Percentiles rank a stretch among this genome's conserved stretches.
Evolutionary conservation across 2,329 filamentous ascomycete genomes (phyloP).

Genomic region (Chaetomium globosum): DNA sequence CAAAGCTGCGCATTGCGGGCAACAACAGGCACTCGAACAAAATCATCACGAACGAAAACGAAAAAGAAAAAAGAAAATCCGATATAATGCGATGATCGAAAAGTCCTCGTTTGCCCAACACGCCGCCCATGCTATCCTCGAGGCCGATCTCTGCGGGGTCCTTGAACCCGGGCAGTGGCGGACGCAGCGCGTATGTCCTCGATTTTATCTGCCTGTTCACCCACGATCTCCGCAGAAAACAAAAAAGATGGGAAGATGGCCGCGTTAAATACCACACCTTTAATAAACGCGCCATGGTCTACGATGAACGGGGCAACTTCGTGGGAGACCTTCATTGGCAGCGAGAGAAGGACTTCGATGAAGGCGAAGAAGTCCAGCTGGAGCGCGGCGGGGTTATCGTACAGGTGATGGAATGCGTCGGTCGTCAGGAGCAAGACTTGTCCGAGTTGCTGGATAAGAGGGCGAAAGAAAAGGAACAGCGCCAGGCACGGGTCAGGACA

Average conservation of each 20-base stretch:
- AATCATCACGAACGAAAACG: background rate
- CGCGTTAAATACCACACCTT: constrained; percentile 84
- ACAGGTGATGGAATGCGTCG: constrained; percentile 76
- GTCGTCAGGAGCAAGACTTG: constrained; percentile 74
- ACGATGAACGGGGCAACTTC: constrained; percentile 77
- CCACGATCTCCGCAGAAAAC: constrained; percentile 79
- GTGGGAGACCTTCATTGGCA: constrained; percentile 85
- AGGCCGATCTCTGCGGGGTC: constrained; percentile 20
- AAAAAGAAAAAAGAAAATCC: too few species aligned
- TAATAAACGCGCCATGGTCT: constrained; percentile 89
- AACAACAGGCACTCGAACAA: background rate
- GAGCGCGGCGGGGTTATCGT: constrained; percentile 76
- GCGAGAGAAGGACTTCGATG: constrained; percentile 66
- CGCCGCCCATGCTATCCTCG: constrained; percentile 33
- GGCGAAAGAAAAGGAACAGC: constrained; percentile 57
- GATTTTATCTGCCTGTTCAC: constrained; percentile 88
- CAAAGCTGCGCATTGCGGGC: too few species aligned
- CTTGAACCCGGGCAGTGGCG: constrained; percentile 40
- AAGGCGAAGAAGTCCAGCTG: constrained; percentile 80
- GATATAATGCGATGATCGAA: constrained; percentile 14
- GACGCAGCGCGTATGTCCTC: constrained; percentile 72
- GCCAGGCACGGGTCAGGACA: constrained; percentile 51
- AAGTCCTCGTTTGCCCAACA: constrained; percentile 15
- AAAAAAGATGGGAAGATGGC: constrained; percentile 94
- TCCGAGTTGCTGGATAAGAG: constrained; percentile 73